Evolutionary conservation across 78 protist genomes (phyloP), one percentile per base, ranked within the genome.

Genomic region (Isochrysis galbana): DNA sequence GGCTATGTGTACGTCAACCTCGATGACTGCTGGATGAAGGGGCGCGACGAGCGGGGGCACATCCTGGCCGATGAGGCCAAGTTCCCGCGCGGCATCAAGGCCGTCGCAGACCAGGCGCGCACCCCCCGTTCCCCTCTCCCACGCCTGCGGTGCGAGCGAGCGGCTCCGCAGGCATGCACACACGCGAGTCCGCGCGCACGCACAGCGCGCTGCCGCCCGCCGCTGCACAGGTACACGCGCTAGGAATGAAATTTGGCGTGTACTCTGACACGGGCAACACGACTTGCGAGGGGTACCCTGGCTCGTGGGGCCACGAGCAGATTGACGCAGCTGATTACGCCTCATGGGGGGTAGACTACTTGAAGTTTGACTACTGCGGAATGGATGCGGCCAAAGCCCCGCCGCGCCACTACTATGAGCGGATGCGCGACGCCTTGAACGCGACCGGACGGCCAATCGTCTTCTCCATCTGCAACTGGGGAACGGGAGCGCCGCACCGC

Each of bases 1-100:
- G 90, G 90, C 23, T 84, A 84, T 26, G 10, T 0, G 26, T 11
- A 7, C 39, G 26, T 84, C 70, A 5, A 44, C 42, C 25, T 84
- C 47, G 90, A 84, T 26, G 90, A 84, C 69, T 84, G 90, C 90
- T 84, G 90, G 70, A n/a, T n/a, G 82, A 80, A 17, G 4, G 70
- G 5, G 14, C 54, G 74, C 14, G 51, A 2, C 17, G n/a, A n/a
- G n/a, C n/a, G n/a, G n/a, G n/a, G n/a, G 36, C 3, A 21, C 17
- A 19, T 38, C 42, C 14, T 22, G 55, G 51, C 39, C n/a, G n/a
- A n/a, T n/a, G n/a, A n/a, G n/a, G n/a, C n/a, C n/a, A n/a, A n/a
- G n/a, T n/a, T n/a, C n/a, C n/a, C n/a, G n/a, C n/a, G n/a, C n/a
- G n/a, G n/a, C n/a, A n/a, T n/a, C 47, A 5, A 7, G 78, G 41